A percentile compares a stretch with the other conserved stretches of the same genome.
phyloP scores from a whole-genome alignment of 768 basidiomycete genomes.

The Auricularia cornea region DNA sequence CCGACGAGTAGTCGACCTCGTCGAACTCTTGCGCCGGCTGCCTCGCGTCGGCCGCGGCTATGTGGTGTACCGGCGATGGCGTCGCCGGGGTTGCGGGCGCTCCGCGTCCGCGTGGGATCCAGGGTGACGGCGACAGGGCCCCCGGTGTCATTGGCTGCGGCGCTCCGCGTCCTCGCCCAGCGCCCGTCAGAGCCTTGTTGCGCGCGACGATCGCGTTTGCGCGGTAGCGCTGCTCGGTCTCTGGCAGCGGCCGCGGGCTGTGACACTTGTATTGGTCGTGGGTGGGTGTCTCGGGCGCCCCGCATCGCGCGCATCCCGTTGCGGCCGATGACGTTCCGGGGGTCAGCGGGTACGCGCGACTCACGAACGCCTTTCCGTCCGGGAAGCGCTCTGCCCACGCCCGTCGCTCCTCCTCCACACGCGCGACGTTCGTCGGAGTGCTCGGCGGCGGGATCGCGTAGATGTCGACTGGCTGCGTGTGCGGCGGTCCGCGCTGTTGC shows the following conservation, averaged over 20 bases:
- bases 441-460: not conserved
- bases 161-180: not conserved
- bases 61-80: not conserved
- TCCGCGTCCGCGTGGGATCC: not conserved
- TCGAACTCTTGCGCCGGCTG: not conserved
- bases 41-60: not conserved
- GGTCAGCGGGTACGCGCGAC: not conserved
- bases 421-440: not conserved
- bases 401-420: not conserved
- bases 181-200: not conserved
- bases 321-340: not conserved
- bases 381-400: not conserved
- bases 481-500: not conserved
- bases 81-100: not conserved
- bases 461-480: not conserved
- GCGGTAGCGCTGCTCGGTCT: not conserved
- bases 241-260: not conserved
- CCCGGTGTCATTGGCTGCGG: not conserved
- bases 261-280: not conserved
- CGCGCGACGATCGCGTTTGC: not conserved
- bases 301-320: not conserved
- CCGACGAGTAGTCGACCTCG: not conserved
- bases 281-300: not conserved
- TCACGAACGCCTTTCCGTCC: not conserved
- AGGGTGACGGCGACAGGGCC: not conserved